Evolutionary conservation across 805 yeast genomes (phyloP).

Genomic region (Ogataea glucozyma): DNA sequence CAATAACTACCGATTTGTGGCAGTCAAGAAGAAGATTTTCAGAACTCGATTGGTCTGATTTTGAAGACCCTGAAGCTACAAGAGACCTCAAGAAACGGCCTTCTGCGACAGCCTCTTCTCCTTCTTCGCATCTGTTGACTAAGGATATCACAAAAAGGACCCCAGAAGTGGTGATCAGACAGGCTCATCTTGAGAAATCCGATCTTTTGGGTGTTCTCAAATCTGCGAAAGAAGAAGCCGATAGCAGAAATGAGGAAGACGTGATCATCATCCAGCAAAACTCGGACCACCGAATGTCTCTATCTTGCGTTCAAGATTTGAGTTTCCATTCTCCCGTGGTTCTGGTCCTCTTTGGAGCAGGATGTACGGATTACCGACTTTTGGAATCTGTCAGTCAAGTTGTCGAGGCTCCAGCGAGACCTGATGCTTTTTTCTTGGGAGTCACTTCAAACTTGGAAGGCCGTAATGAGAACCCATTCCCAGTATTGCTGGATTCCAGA

Average conservation of each 20-base stretch:
- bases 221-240: neutral
- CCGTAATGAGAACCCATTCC: slow-evolving; percentile 23
- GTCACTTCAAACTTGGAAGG: slow-evolving; percentile 24
- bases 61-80: neutral
- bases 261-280: slow-evolving; percentile 10
- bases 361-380: slow-evolving; percentile 17
- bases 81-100: slow-evolving; percentile 10
- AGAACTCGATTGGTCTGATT: neutral
- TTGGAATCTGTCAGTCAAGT: slow-evolving; percentile 12
- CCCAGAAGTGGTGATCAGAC: slow-evolving; percentile 22
- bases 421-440: slow-evolving; percentile 19
- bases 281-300: neutral
- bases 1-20: neutral
- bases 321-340: slow-evolving; percentile 13
- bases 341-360: slow-evolving; percentile 21
- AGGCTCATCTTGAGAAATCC: slow-evolving; percentile 23
- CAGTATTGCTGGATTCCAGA: slow-evolving; percentile 30
- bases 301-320: slow-evolving; percentile 5
- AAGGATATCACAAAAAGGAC: slow-evolving; percentile 5
- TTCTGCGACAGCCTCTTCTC: slow-evolving; percentile 7
- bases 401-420: neutral
- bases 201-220: slow-evolving; percentile 15
- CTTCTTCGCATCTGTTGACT: slow-evolving; percentile 7
- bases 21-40: slow-evolving; percentile 3
- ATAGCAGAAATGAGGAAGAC: neutral